Base-by-base conservation (phyloP, 805 yeast species). In the Phaffomyces opuntiae region DNA sequence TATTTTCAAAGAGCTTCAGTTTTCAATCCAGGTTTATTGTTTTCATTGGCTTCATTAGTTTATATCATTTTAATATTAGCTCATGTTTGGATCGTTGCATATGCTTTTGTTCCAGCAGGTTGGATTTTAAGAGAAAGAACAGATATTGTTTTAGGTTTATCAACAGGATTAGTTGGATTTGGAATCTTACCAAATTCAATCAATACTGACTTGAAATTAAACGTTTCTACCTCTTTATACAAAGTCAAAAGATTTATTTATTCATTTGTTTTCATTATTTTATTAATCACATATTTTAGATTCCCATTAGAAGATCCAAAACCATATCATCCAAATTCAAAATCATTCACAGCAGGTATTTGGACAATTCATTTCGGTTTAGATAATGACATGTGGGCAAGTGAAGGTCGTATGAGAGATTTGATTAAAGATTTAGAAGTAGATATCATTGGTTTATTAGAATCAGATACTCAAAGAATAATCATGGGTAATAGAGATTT, bases 361-460 rank as follows among this genome's bases (percentile, higher is more conserved):
- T 93, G 99, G 99, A 91, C 98, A 21, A 83, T 93, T 52, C 99
- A 93, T 68, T 93, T 93, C 62, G 99, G 97, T 24, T 74, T 93
- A 42, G 99, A 93, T 63, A 93, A 93, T 64, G 96, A 89, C 61
- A 84, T 93, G 93, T 93, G 99, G 99, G 91, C 95, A 0, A 79
- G 89, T 52, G 97, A 93, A 66, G 81, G 78, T 38, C 77, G 97
- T 53, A 91, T 93, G 96, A 71, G 83, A 48, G 83, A 84, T 53
- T 75, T 91, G 42, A 79, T 93, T 49, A 71, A 68, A 49, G 98
- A 91, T 55, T 81, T 95, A 44, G 95, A 93, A 66, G 67, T 93
- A 13, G 99, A 93, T 63, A 84, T 93, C 38, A 77, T 93, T 55
- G 98, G 98, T 1, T 68, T 93, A 49, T 72, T 93, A 39, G 99